Evolutionary conservation across 2,329 filamentous ascomycete species (phyloP).

Genomic region (Colletotrichum liriopes): DNA sequence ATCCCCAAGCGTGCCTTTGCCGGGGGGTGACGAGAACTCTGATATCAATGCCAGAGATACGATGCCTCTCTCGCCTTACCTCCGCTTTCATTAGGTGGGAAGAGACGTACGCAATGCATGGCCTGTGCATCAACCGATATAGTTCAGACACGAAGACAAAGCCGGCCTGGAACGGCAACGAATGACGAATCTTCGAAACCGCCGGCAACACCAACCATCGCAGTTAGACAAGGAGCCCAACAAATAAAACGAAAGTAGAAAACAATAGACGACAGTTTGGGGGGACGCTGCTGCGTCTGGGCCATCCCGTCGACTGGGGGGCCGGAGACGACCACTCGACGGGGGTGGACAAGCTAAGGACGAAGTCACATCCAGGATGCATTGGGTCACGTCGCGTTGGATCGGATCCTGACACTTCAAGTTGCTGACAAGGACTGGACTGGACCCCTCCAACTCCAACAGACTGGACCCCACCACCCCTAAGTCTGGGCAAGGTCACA

Average conservation of each 20-base stretch:
- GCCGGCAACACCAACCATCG: neutral
- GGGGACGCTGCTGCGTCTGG: neutral
- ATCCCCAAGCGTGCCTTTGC: slow-evolving; percentile 5
- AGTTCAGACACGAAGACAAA: neutral
- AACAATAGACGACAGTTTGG: neutral
- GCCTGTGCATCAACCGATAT: slow-evolving; percentile 9
- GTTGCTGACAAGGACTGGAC: slow-evolving; percentile 16
- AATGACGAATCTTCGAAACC: slow-evolving; percentile 23
- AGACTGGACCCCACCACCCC: slow-evolving; percentile 7
- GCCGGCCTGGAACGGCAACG: slow-evolving; percentile 3
- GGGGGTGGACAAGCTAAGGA: neutral
- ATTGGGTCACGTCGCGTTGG: slow-evolving; percentile 31
- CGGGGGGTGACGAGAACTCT: slow-evolving; percentile 5
- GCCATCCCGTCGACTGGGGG: slow-evolving; percentile 8
- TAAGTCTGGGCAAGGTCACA: slow-evolving; percentile 24
- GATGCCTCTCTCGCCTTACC: neutral
- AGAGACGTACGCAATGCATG: slow-evolving; percentile 7
- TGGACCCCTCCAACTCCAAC: slow-evolving; percentile 26
- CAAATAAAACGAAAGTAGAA: neutral
- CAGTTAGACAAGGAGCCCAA: slow-evolving; percentile 1
- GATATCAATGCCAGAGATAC: slow-evolving; percentile 20
- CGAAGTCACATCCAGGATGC: slow-evolving; percentile 34
- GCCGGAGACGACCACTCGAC: neutral
- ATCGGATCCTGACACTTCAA: slow-evolving; percentile 37
- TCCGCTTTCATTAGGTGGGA: neutral